Evolutionary conservation across 2,329 filamentous ascomycete species (phyloP).

Genomic region (Talaromyces sp.): DNA sequence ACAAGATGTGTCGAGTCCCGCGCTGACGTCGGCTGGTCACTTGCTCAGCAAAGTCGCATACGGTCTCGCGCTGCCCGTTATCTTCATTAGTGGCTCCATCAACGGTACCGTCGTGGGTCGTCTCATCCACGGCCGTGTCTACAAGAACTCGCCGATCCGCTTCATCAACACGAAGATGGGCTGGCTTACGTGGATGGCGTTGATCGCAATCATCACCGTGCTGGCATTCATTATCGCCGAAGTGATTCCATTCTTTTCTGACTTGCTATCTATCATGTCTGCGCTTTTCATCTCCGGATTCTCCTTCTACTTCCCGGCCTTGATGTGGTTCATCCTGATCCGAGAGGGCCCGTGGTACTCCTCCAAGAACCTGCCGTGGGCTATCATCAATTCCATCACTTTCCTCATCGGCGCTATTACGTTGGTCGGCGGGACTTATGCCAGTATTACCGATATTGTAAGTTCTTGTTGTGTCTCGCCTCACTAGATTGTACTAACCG

Average conservation of each 20-base stretch:
- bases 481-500: neutral
- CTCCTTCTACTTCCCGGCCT: conserved; percentile 67
- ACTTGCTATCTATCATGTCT: conserved; percentile 47
- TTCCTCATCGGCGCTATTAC: conserved; percentile 71
- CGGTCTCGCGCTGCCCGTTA: conserved; percentile 34
- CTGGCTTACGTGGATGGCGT: conserved; percentile 32
- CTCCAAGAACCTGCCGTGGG: conserved; percentile 50
- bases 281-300: conserved; percentile 84
- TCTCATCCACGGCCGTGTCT: conserved; percentile 34
- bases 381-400: conserved; percentile 62
- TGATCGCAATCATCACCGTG: conserved; percentile 58
- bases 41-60: conserved; percentile 31
- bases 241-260: conserved; percentile 81
- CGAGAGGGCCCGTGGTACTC: conserved; percentile 28
- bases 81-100: conserved; percentile 38
- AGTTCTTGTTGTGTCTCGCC: conserved; percentile 21
- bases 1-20: conserved; percentile 31
- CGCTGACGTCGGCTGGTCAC: conserved; percentile 29
- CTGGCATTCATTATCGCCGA: conserved; percentile 81
- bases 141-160: conserved; percentile 34
- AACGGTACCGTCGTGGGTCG: conserved; percentile 35
- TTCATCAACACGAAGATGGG: conserved; percentile 35
- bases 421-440: conserved; percentile 73
- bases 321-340: conserved; percentile 34
- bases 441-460: conserved; percentile 45